A percentile compares a stretch with the other conserved stretches of the same genome.
Conservation (phyloP, 148 eudicot genomes). For the Fagopyrum homotropicum region DNA sequence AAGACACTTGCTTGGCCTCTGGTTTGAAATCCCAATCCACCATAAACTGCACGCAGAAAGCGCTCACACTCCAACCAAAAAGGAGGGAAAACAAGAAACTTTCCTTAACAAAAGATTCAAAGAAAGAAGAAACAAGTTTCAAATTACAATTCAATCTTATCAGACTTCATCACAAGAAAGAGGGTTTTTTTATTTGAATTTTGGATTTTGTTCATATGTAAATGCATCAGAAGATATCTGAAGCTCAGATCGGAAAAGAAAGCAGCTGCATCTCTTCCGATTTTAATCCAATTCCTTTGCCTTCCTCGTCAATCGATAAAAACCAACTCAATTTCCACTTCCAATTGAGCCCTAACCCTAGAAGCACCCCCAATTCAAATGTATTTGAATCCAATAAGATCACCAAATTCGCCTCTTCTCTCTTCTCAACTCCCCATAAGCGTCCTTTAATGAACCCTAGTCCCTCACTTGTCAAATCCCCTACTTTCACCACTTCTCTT, state of each 20-base stretch:
- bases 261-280: conserved; percentile 98
- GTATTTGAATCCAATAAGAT: conserved; percentile 21
- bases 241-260: conserved; percentile 94
- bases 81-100: conserved; percentile 8
- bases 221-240: conserved; percentile 98
- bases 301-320: conserved; percentile 54
- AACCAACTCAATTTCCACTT: neutral
- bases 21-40: conserved; percentile 26
- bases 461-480: conserved; percentile 39
- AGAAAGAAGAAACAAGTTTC: conserved; percentile 2
- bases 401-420: conserved; percentile 15
- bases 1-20: conserved; percentile 18
- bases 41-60: conserved; percentile 35
- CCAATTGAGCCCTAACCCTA: neutral
- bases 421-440: conserved; percentile 46
- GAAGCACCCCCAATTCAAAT: conserved; percentile 20
- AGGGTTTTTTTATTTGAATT: neutral
- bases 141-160: neutral
- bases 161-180: neutral
- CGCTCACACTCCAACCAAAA: conserved; percentile 17
- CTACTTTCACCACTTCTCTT: conserved; percentile 48
- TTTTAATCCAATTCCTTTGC: conserved; percentile 47
- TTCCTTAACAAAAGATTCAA: neutral
- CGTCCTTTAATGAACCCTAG: conserved; percentile 51
- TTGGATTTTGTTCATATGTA: conserved; percentile 27